Evolutionary conservation across 2,329 filamentous ascomycete species (phyloP).

Genomic region (Colletotrichum horii): DNA sequence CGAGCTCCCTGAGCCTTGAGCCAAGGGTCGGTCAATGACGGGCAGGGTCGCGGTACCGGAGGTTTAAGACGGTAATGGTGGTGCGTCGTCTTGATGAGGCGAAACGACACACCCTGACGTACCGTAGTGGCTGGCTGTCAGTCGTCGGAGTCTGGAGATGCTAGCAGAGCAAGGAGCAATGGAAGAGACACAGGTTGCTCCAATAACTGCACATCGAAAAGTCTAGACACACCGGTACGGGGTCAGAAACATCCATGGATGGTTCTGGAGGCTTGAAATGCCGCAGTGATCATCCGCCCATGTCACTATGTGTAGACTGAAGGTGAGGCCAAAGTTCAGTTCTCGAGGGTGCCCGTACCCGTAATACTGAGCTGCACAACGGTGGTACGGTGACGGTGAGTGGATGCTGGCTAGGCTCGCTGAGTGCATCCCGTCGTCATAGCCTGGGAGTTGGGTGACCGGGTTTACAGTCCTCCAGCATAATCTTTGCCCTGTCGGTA

Average conservation of each 20-base stretch:
- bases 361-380: background rate
- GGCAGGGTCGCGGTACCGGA: background rate
- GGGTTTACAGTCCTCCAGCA: too few species aligned
- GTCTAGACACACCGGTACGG: background rate
- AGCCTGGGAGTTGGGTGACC: background rate
- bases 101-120: background rate
- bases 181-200: background rate
- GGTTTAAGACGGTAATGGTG: background rate
- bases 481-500: too few species aligned
- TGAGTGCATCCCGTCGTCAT: slow-evolving; percentile 14
- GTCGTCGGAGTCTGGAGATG: background rate
- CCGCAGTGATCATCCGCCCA: background rate
- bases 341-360: background rate
- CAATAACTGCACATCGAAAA: background rate
- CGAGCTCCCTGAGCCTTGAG: background rate
- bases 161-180: background rate
- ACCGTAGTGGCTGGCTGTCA: background rate
- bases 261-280: background rate
- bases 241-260: background rate
- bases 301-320: background rate
- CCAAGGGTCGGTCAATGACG: background rate
- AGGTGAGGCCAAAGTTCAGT: slow-evolving; percentile 5
- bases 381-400: slow-evolving; percentile 7
- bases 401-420: background rate
- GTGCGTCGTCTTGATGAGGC: background rate